A percentile compares a stretch with the other conserved stretches of the same genome.
Evolutionary conservation across 2,329 filamentous ascomycete genomes (phyloP).

Genomic region (Byssoonygena ceratinophila): DNA sequence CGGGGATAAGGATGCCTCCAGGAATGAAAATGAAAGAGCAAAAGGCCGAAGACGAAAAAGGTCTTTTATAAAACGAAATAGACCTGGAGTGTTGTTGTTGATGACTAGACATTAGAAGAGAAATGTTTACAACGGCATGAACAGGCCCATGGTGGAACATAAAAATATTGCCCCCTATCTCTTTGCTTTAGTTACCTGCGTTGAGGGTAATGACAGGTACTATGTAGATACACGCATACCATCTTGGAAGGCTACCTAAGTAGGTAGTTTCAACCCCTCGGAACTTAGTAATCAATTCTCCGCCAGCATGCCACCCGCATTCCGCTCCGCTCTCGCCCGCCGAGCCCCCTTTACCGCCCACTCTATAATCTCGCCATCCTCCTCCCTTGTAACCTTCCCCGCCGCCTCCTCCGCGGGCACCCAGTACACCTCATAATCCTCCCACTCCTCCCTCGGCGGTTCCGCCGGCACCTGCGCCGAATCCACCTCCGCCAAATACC

Average conservation of each 20-base stretch:
- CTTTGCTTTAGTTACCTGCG: no score
- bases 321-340: neutral
- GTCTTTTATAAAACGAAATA: constrained; percentile 18
- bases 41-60: constrained; percentile 18
- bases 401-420: constrained; percentile 1
- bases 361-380: constrained; percentile 3
- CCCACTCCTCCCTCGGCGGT: neutral
- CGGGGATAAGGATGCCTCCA: constrained; percentile 34
- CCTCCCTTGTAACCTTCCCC: constrained; percentile 1
- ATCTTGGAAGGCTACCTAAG: no score
- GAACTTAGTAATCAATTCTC: neutral
- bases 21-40: constrained; percentile 23
- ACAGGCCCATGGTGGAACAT: no score
- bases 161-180: no score
- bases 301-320: neutral
- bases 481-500: constrained; percentile 14
- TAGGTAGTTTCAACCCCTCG: no score
- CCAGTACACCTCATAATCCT: constrained; percentile 10
- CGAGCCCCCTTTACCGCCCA: constrained; percentile 5
- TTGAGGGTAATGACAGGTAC: no score
- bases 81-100: no score
- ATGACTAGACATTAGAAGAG: no score
- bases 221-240: no score
- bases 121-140: neutral
- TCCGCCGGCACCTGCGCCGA: neutral